Evolutionary conservation across 345 rosid species (phyloP), one percentile per base, ranked within the genome.

Genomic region (Dovyalis caffra): DNA sequence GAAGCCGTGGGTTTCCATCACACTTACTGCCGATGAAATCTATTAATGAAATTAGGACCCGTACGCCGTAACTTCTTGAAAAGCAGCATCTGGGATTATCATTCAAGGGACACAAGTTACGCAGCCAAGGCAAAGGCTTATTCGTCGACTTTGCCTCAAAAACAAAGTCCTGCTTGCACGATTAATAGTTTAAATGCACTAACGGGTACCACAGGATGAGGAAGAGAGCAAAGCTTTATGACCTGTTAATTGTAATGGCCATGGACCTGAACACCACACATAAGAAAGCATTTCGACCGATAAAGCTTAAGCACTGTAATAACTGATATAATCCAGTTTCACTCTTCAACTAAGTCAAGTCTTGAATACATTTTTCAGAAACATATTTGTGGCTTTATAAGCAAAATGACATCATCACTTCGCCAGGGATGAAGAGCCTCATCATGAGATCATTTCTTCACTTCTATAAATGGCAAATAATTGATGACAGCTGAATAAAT

Each of bases 151-250:
- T 53, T 8, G 58, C 11, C 58, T 53, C 9, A 53, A 8, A n/a
- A 53, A 8, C 26, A n/a, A n/a, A 2, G 58, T n/a, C 58, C 9
- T n/a, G 60, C 60, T 53, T 53, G 26, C 28, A n/a, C 60, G n/a
- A 8, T 25, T 53, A 21, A n/a, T 53, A 2, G 25, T 69, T 82
- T 87, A 80, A 95, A 95, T 37, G 97, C 97, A 37, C 97, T 88
- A 71, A 85, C 70, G 23, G 83, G 87, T 66, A 93, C 88, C 75
- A 79, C 84, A 7, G 97, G 95, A 31, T 79, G 86, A 76, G 69
- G 51, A 80, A 79, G 69, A 9, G 81, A 53, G 74, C 60, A 53
- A 8, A 53, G 28, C 60, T 53, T 53, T 53, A n/a, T 53, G 28
- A 12, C 28, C 14, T 1, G 14, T n/a, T n/a, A n/a, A 53, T 12